Base-by-base conservation (phyloP, 192 early-diverging fungal genomes). In the Coemansia sp. region DNA sequence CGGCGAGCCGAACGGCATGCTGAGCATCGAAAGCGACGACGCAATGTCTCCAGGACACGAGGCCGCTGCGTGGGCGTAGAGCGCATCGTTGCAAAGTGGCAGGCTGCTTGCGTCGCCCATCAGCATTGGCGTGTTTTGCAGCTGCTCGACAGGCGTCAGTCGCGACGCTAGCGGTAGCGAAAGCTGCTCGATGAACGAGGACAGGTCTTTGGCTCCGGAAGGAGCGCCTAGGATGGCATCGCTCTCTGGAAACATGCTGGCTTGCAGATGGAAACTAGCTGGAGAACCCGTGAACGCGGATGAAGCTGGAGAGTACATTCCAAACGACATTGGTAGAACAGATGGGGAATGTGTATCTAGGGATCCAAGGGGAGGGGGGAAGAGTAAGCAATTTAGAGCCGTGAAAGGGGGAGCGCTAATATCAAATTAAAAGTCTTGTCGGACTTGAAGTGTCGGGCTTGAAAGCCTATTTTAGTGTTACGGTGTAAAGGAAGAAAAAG, bases 381-480 rank as follows among this genome's bases (percentile, higher is more conserved):
- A 53, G 4, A 53, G 50, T 32, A 13, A 25, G 9, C 2, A 14
- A 32, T 35, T 36, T 57, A 57, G 55, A 35, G 8, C 32, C n/a
- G 32, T 54, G 53, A 40, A 11, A 45, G 42, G 42, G 42, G 38
- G 38, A 40, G 5, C 38, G 38, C 29, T 29, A 29, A 11, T 7
- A 11, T 45, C 4, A 7, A 7, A 45, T 10, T 19, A 57, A 17
- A 57, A 17, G 34, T 35, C 32, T 57, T 57, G 49, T 52, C 49
- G 49, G 49, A 52, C 23, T 57, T 57, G 34, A 17, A 20, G 55
- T 17, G 34, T 57, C 55, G 55, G 55, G 34, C 32, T 57, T 57
- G 25, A 52, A 19, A 7, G 6, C 9, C 19, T 3, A 57, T 36
- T 13, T 23, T 25, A 25, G 22, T 25, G 23, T 15, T 9, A 9